phyloP scores from a whole-genome alignment of 129 eudicot species.

The Tagetes patula region DNA sequence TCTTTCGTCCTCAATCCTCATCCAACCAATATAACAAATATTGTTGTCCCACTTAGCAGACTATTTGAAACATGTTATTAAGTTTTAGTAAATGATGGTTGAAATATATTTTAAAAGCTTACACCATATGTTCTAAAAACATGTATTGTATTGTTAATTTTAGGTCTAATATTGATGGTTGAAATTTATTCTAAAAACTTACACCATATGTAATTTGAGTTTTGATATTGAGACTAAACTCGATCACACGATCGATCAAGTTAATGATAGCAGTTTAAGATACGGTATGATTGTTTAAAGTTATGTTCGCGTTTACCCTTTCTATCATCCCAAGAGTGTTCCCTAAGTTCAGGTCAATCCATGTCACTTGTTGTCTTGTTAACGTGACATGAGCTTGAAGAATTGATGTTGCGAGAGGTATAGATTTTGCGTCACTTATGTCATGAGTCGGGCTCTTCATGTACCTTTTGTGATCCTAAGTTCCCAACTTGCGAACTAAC shows the following conservation, averaged over 20 bases:
- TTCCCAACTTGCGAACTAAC: too few species aligned
- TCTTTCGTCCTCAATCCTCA: conserved; percentile 21
- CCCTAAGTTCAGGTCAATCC: too few species aligned
- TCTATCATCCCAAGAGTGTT: too few species aligned
- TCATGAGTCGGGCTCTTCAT: too few species aligned
- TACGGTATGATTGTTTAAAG: neutral
- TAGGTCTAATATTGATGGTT: neutral
- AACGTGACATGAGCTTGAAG: too few species aligned
- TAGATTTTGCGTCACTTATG: too few species aligned
- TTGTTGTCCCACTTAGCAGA: conserved; percentile 28
- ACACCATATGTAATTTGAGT: neutral
- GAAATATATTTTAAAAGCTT: too few species aligned
- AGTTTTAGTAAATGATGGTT: neutral
- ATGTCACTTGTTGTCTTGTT: too few species aligned
- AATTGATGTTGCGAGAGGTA: too few species aligned
- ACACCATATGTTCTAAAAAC: neutral
- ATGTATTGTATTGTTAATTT: neutral
- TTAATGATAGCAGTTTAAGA: neutral
- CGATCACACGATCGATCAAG: neutral
- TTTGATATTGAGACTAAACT: neutral
- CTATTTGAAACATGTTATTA: neutral
- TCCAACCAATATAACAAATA: conserved; percentile 22
- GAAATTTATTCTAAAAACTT: neutral
- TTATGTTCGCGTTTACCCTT: too few species aligned
- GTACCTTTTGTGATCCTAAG: too few species aligned